Evolutionary conservation across 2,329 filamentous ascomycete genomes (phyloP).

Genomic region (Westerdykella ornata): DNA sequence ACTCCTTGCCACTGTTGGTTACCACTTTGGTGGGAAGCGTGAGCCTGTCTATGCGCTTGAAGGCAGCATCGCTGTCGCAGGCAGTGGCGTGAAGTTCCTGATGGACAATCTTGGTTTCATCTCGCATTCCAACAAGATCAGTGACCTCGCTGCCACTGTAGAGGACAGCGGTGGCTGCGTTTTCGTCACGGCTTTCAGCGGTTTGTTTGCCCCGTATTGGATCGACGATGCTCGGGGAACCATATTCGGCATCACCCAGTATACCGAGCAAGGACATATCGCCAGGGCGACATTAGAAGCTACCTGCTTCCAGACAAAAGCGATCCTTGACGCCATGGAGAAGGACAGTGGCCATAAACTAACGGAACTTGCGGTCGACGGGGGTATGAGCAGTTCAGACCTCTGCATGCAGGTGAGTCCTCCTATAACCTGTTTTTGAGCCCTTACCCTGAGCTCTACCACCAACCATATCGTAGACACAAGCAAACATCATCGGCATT

Average conservation of each 20-base stretch:
- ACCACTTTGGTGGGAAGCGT: conserved; percentile 63
- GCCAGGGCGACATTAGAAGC: conserved; percentile 85
- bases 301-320: conserved; percentile 86
- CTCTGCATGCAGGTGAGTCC: conserved; percentile 66
- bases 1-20: conserved; percentile 78
- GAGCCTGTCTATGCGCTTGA: conserved; percentile 74
- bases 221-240: conserved; percentile 89
- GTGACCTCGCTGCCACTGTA: conserved; percentile 57
- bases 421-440: conserved; percentile 5
- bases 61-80: conserved; percentile 75
- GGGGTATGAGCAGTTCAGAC: conserved; percentile 82
- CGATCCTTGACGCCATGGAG: conserved; percentile 87
- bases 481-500: conserved; percentile 79
- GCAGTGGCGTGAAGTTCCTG: conserved; percentile 66
- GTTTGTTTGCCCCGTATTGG: conserved; percentile 90
- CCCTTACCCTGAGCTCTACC: conserved; percentile 4
- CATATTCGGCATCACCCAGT: conserved; percentile 73
- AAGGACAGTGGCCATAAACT: conserved; percentile 73
- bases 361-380: conserved; percentile 72
- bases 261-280: conserved; percentile 79
- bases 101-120: conserved; percentile 61
- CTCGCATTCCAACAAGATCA: conserved; percentile 56
- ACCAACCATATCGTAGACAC: conserved; percentile 48
- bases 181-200: conserved; percentile 84
- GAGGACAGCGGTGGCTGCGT: conserved; percentile 75